phyloP scores from a whole-genome alignment of 1,284 basidiomycete species.

The Cryptococcus deneoformans region DNA sequence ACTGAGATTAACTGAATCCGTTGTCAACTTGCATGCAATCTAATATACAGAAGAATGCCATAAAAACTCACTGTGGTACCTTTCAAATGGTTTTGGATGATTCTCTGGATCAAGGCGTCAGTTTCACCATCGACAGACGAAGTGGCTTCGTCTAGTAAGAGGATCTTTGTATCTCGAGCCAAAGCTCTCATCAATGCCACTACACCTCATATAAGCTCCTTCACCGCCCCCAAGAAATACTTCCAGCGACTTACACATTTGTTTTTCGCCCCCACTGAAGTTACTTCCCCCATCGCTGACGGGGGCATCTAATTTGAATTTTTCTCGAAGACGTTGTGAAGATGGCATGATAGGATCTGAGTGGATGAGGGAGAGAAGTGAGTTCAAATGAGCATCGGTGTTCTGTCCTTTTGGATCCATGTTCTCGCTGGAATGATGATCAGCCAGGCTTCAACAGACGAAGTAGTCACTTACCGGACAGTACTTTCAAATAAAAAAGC shows the following conservation, averaged over 20 bases:
- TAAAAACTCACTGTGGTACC: constrained; percentile 26
- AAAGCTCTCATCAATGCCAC: constrained; percentile 67
- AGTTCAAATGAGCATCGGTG: constrained; percentile 56
- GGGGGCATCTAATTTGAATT: constrained; percentile 61
- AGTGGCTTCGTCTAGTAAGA: constrained; percentile 58
- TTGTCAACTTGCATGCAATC: constrained; percentile 6
- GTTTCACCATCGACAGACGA: constrained; percentile 71
- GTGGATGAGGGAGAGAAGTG: constrained; percentile 55
- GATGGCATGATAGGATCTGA: constrained; percentile 9
- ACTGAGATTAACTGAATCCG: constrained; percentile 60
- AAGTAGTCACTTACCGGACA: constrained; percentile 31
- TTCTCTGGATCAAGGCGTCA: constrained; percentile 68
- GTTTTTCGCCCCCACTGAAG: constrained; percentile 56
- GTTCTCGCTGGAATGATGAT: constrained; percentile 16
- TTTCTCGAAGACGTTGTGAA: constrained; percentile 44
- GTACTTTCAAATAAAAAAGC: constrained; percentile 40
- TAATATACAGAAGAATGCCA: constrained; percentile 5
- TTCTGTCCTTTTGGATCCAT: constrained; percentile 54
- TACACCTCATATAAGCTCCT: constrained; percentile 7
- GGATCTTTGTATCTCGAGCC: constrained; percentile 64
- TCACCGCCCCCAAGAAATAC: constrained; percentile 44
- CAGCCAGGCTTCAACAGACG: neutral
- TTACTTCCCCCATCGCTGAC: constrained; percentile 36
- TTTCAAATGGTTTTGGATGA: constrained; percentile 68
- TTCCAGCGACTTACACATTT: constrained; percentile 17